phyloP scores from a whole-genome alignment of 2,329 filamentous ascomycete species.

The Colletotrichum nymphaeae region DNA sequence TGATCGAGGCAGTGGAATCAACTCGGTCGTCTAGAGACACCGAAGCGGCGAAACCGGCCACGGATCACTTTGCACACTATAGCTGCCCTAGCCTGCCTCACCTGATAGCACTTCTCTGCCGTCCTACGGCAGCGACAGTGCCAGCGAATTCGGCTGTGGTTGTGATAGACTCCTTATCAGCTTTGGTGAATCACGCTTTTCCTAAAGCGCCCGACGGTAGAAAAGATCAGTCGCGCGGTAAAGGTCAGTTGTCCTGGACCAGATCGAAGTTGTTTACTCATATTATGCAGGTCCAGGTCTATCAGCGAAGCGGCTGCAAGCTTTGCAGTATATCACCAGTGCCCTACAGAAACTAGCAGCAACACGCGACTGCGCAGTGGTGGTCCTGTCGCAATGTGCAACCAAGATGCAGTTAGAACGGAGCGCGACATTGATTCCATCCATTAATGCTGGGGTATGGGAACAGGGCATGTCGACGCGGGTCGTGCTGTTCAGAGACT shows the following conservation, averaged over 20 bases:
- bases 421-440: slow-evolving; percentile 77
- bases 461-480: slow-evolving; percentile 80
- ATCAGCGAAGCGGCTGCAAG: slow-evolving; percentile 59
- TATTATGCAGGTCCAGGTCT: slow-evolving; percentile 46
- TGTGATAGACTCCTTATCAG: slow-evolving; percentile 82
- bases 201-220: slow-evolving; percentile 65
- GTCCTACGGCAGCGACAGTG: slow-evolving; percentile 73
- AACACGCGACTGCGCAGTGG: slow-evolving; percentile 76
- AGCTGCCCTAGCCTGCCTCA: slow-evolving; percentile 73
- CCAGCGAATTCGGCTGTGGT: slow-evolving; percentile 73
- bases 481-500: slow-evolving; percentile 84
- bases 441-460: slow-evolving; percentile 82
- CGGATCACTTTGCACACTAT: slow-evolving; percentile 57
- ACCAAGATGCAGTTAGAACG: slow-evolving; percentile 79
- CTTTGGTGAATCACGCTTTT: slow-evolving; percentile 81
- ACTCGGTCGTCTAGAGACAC: slow-evolving; percentile 13
- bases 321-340: slow-evolving; percentile 72
- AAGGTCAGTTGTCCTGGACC: slow-evolving; percentile 45
- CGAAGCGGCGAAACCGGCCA: slow-evolving; percentile 5
- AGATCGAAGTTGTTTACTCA: slow-evolving; percentile 18
- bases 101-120: slow-evolving; percentile 78
- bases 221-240: slow-evolving; percentile 50
- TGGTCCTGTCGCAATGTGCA: slow-evolving; percentile 83
- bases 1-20: slow-evolving; percentile 37
- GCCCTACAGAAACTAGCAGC: slow-evolving; percentile 81